Evolutionary conservation across 2,329 filamentous ascomycete species (phyloP).

Genomic region (Endothia cerciana): DNA sequence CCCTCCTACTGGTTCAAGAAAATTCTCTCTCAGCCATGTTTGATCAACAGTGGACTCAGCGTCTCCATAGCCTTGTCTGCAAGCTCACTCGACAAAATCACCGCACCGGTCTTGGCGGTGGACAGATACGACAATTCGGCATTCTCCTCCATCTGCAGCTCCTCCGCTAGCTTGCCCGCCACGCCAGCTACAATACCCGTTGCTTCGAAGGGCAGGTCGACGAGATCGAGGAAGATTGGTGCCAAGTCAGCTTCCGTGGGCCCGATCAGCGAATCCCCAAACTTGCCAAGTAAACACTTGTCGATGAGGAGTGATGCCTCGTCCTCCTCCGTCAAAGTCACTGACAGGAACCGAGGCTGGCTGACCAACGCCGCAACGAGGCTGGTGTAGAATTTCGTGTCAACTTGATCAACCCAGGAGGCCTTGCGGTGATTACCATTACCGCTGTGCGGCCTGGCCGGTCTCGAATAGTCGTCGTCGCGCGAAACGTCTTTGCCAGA

Average conservation of each 20-base stretch:
- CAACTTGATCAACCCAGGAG: conserved; percentile 63
- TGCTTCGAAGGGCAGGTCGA: conserved; percentile 79
- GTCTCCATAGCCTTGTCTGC: conserved; percentile 74
- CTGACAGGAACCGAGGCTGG: conserved; percentile 72
- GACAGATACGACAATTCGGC: conserved; percentile 90
- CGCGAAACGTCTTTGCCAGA: conserved; percentile 64
- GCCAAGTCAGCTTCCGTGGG: conserved; percentile 73
- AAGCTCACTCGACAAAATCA: conserved; percentile 80
- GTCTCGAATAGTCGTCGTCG: conserved; percentile 40
- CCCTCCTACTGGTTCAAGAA: neutral
- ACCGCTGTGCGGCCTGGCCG: conserved; percentile 41
- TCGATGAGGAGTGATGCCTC: conserved; percentile 76
- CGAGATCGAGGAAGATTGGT: conserved; percentile 87
- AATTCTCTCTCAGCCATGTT: conserved; percentile 32
- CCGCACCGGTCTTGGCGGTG: conserved; percentile 85
- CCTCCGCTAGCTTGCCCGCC: conserved; percentile 78
- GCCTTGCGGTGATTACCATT: conserved; percentile 42
- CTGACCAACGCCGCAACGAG: conserved; percentile 63
- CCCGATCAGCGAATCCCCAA: conserved; percentile 76
- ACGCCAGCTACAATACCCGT: conserved; percentile 96
- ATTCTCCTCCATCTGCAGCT: conserved; percentile 59
- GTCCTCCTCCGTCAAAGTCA: conserved; percentile 74
- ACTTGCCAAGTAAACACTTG: conserved; percentile 65
- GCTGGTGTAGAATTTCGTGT: conserved; percentile 65
- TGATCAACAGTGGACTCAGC: conserved; percentile 57